Evolutionary conservation across 1,139 yeast genomes (phyloP), one percentile per base, ranked within the genome.

Genomic region (Suhomyces coccinellae): DNA sequence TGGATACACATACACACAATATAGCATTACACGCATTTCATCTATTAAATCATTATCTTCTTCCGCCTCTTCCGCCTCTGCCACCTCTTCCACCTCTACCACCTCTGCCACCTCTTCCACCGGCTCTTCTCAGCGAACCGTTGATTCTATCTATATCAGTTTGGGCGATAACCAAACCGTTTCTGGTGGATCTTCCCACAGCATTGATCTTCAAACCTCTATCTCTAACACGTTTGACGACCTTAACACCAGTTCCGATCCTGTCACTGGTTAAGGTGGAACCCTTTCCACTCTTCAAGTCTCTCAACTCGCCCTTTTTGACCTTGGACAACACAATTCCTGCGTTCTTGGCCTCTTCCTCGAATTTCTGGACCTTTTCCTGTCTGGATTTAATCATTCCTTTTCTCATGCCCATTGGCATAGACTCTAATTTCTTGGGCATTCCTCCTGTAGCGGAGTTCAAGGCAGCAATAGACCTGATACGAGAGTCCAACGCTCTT

Each of bases 391-490:
- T 67, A 33, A 87, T 71, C 85, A 91, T 85, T 2, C 96, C 96
- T 59, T 86, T 87, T 47, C 97, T 77, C 74, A 89, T 82, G 17
- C 78, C 64, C 91, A 93, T 90, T 12, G 99, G 96, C 80, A 88
- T 86, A 41, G 82, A 86, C 55, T 87, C 95, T 29, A 85, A 66
- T 45, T 69, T 80, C 45, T 67, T 60, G 36, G 75, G 69, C 49
- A 62, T 47, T 39, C 78, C 68, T 43, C 68, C 48, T 52, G 66
- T 62, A 15, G 66, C 57, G 0, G 83, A 78, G 58, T 83, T 83
- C 0, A 59, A 53, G 1, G 79, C 73, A 0, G 91, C 75, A 8
- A 84, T 59, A 22, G 72, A 67, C 28, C 82, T 70, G 45, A 91
- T 70, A 45, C 97, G 75, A 35, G 83, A 76, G 45, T 85, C 84